Evolutionary conservation across 2,329 filamentous ascomycete species (phyloP), one percentile per base, ranked within the genome.

Genomic region (Monosporascus sp.): DNA sequence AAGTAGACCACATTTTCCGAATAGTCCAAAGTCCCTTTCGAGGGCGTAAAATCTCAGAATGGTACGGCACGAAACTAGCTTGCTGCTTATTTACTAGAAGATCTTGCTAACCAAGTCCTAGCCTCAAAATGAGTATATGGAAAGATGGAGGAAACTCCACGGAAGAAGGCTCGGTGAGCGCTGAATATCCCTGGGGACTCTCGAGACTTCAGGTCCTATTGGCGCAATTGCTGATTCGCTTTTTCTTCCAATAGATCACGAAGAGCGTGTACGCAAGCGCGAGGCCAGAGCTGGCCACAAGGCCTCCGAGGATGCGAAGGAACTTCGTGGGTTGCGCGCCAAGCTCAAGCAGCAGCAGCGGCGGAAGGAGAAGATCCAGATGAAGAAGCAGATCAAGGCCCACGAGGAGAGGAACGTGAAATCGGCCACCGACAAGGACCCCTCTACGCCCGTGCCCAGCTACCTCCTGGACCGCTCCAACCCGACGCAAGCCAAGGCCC

Each of bases 351-450:
- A 93, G 73, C 87, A 97, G 83, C 91, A 92, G 80, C 85, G 94
- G 26, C 90, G 91, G 77, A 88, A 92, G 72, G 92, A 99, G 80
- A 99, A 99, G 87, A 96, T 96, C 70, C 91, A 96, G 82, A 92
- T 96, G 88, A 88, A 88, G 75, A 96, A 96, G 82, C 79, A 86
- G 67, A 95, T 99, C 82, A 90, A 89, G 76, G 88, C 90, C 45
- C 90, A 96, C 78, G 94, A 99, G 76, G 90, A 97, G 79, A 87
- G 91, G 75, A 95, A 97, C 69, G 86, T 97, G 79, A 96, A 97
- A 77, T 90, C 88, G 8, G 78, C 83, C 34, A 86, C 87, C 61
- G 83, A 87, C 64, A 88, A 94, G 73, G 89, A 92, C 56, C 85
- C 85, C 26, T 84, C 81, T 62, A 90, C 90, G 49, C 90, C 94